Evolutionary conservation across 139 green algal genomes (phyloP).

Genomic region (Eudorina sp.): DNA sequence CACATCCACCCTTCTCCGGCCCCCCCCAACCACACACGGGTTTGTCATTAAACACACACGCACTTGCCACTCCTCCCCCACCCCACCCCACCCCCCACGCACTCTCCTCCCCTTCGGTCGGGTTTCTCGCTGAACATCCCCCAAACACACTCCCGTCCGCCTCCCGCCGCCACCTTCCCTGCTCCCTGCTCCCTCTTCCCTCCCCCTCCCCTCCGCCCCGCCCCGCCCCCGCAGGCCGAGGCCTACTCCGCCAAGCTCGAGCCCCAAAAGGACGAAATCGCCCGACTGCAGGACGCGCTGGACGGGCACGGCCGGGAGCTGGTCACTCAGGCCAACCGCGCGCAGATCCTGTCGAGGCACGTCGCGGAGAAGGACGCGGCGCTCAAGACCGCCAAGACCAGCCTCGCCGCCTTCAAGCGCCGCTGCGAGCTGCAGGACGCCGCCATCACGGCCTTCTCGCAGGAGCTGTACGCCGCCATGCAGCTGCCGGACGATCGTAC

Average conservation of each 20-base stretch:
- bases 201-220: background rate
- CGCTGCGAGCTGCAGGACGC: background rate
- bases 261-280: conserved; percentile 37
- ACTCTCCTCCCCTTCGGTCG: background rate
- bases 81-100: background rate
- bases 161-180: no score
- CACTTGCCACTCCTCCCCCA: background rate
- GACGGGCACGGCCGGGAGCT: conserved; percentile 45
- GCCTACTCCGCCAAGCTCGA: conserved; percentile 27
- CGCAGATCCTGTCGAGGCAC: background rate
- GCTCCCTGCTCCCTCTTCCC: background rate
- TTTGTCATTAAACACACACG: background rate
- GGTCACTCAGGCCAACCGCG: background rate
- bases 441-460: background rate
- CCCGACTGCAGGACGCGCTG: conserved; percentile 29
- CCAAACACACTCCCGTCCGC: no score
- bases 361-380: conserved; percentile 41
- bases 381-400: conserved; percentile 23
- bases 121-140: no score
- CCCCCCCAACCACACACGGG: background rate
- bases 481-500: conserved; percentile 31
- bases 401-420: background rate
- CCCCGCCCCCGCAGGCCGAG: conserved; percentile 12
- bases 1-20: no score
- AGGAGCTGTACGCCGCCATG: conserved; percentile 51